phyloP scores from a whole-genome alignment of 768 basidiomycete genomes.

The Amanita subjunquillea region DNA sequence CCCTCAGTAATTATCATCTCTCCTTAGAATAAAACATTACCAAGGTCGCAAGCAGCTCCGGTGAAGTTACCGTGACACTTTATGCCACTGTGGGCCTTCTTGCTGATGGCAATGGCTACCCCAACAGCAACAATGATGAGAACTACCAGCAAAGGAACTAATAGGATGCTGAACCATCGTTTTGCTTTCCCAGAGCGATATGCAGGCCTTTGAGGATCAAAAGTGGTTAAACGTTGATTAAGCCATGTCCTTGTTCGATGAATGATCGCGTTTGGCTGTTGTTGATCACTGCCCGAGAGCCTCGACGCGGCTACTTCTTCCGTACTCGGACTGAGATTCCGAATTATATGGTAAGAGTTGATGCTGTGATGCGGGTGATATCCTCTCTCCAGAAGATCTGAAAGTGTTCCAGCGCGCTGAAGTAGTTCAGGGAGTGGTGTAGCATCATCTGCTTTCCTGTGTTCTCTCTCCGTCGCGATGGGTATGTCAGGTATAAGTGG shows the following conservation, averaged over 20 bases:
- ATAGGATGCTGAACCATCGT: background rate
- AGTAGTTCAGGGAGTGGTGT: conserved; percentile 43
- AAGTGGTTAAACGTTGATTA: background rate
- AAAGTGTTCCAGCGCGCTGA: conserved; percentile 37
- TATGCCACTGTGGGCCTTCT: conserved; percentile 9
- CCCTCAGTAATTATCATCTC: background rate
- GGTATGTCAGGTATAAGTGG: conserved; percentile 40
- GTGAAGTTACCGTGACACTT: conserved; percentile 32
- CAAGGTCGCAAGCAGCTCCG: conserved; percentile 44
- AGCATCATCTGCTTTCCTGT: conserved; percentile 33
- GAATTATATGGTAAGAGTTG: conserved; percentile 14
- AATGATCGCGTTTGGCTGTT: conserved; percentile 3
- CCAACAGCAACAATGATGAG: conserved; percentile 26
- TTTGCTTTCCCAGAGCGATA: background rate
- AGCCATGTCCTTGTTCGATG: conserved; percentile 6
- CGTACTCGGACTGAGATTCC: conserved; percentile 13
- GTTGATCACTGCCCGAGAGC: background rate
- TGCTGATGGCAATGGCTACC: conserved; percentile 31
- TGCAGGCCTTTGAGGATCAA: background rate
- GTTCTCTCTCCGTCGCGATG: conserved; percentile 28
- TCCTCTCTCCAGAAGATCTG: conserved; percentile 41
- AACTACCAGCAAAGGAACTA: conserved; percentile 18
- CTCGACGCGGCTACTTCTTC: conserved; percentile 8
- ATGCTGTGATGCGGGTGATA: conserved; percentile 41
- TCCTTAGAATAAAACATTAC: conserved; percentile 24